Evolutionary conservation across 805 yeast species (phyloP).

Genomic region (Kuraishia floccosa): DNA sequence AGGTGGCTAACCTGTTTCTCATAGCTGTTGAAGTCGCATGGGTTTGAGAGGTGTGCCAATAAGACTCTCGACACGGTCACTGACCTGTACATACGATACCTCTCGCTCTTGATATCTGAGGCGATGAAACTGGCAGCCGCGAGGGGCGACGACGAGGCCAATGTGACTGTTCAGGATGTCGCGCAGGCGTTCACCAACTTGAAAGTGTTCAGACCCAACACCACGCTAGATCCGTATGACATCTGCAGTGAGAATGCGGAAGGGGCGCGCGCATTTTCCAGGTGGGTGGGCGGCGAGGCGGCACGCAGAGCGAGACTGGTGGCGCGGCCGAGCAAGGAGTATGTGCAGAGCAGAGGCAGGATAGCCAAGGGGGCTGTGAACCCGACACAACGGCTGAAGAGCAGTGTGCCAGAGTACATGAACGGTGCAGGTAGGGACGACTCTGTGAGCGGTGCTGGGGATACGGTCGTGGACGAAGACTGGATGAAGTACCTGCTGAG

Average conservation of each 20-base stretch:
- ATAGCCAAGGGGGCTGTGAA: not conserved
- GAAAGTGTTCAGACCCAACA: slow-evolving; percentile 51
- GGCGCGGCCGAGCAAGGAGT: slow-evolving; percentile 18
- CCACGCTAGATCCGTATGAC: slow-evolving; percentile 42
- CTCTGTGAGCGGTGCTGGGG: slow-evolving; percentile 4
- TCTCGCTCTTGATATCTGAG: slow-evolving; percentile 40
- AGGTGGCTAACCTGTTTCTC: no score
- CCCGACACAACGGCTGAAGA: not conserved
- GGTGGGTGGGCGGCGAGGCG: slow-evolving; percentile 42
- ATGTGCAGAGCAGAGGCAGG: slow-evolving; percentile 5
- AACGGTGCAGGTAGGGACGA: not conserved
- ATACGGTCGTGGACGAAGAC: slow-evolving; percentile 15
- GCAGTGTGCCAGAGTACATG: slow-evolving; percentile 1
- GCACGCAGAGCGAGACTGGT: slow-evolving; percentile 29
- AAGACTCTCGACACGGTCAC: slow-evolving; percentile 64
- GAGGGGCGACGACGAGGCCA: slow-evolving; percentile 24
- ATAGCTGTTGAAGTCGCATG: slow-evolving; percentile 64
- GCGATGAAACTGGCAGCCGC: slow-evolving; percentile 37
- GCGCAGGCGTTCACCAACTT: slow-evolving; percentile 56
- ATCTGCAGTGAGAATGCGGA: slow-evolving; percentile 27
- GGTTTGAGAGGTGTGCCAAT: slow-evolving; percentile 73
- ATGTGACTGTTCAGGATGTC: slow-evolving; percentile 52
- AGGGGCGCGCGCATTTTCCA: slow-evolving; percentile 39
- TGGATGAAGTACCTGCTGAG: slow-evolving; percentile 20
- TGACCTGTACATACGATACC: slow-evolving; percentile 59